Evolutionary conservation across 2,329 filamentous ascomycete species (phyloP).

Genomic region (Colletotrichum costaricense): DNA sequence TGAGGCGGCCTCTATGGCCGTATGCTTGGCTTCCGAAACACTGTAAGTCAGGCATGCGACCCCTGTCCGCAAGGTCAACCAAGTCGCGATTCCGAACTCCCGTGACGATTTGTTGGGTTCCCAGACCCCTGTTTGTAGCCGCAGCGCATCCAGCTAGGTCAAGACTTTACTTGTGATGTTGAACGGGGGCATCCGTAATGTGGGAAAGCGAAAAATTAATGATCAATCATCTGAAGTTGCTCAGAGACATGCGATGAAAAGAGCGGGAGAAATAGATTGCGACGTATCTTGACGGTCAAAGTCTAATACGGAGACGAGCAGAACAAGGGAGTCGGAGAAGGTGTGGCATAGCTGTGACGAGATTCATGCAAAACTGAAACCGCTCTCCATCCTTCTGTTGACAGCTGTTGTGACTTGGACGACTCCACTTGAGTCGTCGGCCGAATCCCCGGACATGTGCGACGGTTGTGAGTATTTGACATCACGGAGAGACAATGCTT

Average conservation of each 20-base stretch:
- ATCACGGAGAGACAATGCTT: neutral
- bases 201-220: neutral
- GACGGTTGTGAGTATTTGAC: neutral
- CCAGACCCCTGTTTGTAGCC: neutral
- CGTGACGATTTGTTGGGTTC: neutral
- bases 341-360: neutral
- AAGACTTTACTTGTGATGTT: neutral
- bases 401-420: neutral
- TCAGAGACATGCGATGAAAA: slow-evolving; percentile 17
- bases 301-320: neutral
- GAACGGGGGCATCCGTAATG: neutral
- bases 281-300: neutral
- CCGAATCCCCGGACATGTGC: neutral
- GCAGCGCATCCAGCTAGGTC: neutral
- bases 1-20: neutral
- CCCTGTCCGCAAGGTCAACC: slow-evolving; percentile 8
- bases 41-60: slow-evolving; percentile 26
- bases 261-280: neutral
- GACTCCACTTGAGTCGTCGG: neutral
- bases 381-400: neutral
- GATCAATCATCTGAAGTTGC: slow-evolving; percentile 29
- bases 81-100: slow-evolving; percentile 21
- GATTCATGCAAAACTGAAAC: slow-evolving; percentile 30
- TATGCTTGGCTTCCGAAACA: slow-evolving; percentile 30
- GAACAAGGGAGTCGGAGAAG: neutral